Evolutionary conservation across 1,284 basidiomycete species (phyloP).

Genomic region (Agaricales sp.): DNA sequence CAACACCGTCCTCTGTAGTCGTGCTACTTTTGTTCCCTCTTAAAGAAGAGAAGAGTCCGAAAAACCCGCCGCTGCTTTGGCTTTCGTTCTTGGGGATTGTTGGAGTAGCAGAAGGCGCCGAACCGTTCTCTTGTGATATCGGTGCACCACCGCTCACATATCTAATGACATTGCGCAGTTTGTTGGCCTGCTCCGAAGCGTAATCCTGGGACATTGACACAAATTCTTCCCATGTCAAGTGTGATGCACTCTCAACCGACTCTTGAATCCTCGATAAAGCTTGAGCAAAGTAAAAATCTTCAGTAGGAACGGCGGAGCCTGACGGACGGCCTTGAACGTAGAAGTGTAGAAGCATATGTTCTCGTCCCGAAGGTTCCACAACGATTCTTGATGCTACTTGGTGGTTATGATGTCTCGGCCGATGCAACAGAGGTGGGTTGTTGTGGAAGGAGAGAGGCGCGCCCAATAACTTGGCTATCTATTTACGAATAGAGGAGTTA

Average conservation of each 20-base stretch:
- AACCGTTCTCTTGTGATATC: too few species aligned
- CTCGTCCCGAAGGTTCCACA: conserved; percentile 56
- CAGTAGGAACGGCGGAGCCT: conserved; percentile 20
- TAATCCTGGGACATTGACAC: conserved; percentile 18
- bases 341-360: conserved; percentile 76
- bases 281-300: conserved; percentile 31
- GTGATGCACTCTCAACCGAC: conserved; percentile 28
- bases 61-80: conserved; percentile 24
- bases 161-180: conserved; percentile 35
- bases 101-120: background rate
- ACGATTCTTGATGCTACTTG: conserved; percentile 68
- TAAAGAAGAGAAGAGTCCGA: conserved; percentile 61
- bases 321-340: conserved; percentile 52
- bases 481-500: too few species aligned
- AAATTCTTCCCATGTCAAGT: conserved; percentile 45
- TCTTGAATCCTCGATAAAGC: conserved; percentile 32
- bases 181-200: background rate
- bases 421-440: conserved; percentile 56
- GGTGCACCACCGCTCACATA: conserved; percentile 67
- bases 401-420: conserved; percentile 71
- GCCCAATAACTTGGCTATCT: conserved; percentile 60
- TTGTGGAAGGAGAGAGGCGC: conserved; percentile 65
- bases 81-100: background rate
- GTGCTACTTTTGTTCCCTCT: conserved; percentile 31
- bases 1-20: conserved; percentile 20